Base-by-base conservation (phyloP, 1,284 basidiomycete genomes). In the Ganoderma meredithae region DNA sequence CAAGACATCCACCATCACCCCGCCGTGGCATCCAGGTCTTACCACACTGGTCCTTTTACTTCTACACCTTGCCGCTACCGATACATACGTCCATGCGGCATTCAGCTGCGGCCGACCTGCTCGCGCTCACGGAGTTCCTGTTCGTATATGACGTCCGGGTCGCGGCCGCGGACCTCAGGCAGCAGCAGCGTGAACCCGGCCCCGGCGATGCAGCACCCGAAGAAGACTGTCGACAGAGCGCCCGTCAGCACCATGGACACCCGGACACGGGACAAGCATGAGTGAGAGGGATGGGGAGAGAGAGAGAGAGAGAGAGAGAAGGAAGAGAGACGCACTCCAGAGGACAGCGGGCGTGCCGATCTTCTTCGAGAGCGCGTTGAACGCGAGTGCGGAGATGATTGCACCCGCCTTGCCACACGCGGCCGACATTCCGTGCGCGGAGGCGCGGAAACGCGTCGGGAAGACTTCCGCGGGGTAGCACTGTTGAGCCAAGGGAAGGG, bases 381-480 rank as follows among this genome's bases (percentile, higher is more conserved):
- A 95, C 10, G 85, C 93, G 71, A 95, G 87, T 60, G 93, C 90
- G 44, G 92, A 91, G 70, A 96, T 84, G 81, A 96, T 95, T 7
- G 94, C 94, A 53, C 94, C 94, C 3, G 84, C 83, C 80, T 95
- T 96, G 44, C 93, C 93, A 15, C 84, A 84, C 0, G 93, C 94
- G 25, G 94, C 94, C 1, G 89, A 91, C 66, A 94, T 86, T 68
- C 95, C 94, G 79, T 95, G 94, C 7, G 92, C 93, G 65, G 89
- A 90, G 7, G 91, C 92, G 63, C 90, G 85, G 82, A 91, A 95
- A 41, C 92, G 85, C 1, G 95, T 96, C 1, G 95, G 95, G 88
- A 96, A 96, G n/a, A 91, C 88, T 82, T 96, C 94, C 63, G 92
- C 93, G 12, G 95, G 95, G 76, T 89, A 90, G 74, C 85, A 86